phyloP scores from a whole-genome alignment of 176 grass and related monocot genomes.

The Musa itinerans region DNA sequence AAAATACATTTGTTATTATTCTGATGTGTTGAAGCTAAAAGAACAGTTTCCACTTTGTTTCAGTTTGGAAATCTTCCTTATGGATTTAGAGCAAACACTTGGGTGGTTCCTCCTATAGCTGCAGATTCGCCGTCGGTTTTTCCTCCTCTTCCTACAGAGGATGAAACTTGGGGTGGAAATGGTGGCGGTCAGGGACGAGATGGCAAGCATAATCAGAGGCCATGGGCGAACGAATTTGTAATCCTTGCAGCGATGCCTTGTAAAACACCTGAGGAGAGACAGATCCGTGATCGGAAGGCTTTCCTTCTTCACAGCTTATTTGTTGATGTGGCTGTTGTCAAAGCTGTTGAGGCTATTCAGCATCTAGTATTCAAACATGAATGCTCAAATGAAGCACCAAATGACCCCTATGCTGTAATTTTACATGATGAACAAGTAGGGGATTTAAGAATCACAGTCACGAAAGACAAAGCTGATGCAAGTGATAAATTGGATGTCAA shows the following conservation, averaged over 20 bases:
- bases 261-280: constrained; percentile 90
- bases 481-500: constrained; percentile 68
- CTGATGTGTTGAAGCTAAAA: neutral
- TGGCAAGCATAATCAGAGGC: constrained; percentile 55
- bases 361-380: constrained; percentile 29
- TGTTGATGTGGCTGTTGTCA: constrained; percentile 80
- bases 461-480: constrained; percentile 61
- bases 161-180: constrained; percentile 79
- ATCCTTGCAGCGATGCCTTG: constrained; percentile 87
- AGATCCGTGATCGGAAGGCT: constrained; percentile 80
- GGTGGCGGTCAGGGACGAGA: constrained; percentile 85
- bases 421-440: constrained; percentile 53
- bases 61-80: constrained; percentile 99
- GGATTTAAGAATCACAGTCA: constrained; percentile 76
- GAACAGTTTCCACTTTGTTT: constrained; percentile 9
- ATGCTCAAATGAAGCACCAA: constrained; percentile 30
- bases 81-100: constrained; percentile 96
- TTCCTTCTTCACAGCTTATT: constrained; percentile 97
- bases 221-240: constrained; percentile 77
- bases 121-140: constrained; percentile 64
- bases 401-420: constrained; percentile 31
- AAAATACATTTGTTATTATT: neutral
- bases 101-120: constrained; percentile 69
- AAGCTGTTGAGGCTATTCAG: constrained; percentile 78
- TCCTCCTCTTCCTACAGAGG: constrained; percentile 85